These are phyloP conservation scores for Stevia rebaudiana DNA, from an alignment of 140 eudicot species.

Conservation along the genomic window DNA sequence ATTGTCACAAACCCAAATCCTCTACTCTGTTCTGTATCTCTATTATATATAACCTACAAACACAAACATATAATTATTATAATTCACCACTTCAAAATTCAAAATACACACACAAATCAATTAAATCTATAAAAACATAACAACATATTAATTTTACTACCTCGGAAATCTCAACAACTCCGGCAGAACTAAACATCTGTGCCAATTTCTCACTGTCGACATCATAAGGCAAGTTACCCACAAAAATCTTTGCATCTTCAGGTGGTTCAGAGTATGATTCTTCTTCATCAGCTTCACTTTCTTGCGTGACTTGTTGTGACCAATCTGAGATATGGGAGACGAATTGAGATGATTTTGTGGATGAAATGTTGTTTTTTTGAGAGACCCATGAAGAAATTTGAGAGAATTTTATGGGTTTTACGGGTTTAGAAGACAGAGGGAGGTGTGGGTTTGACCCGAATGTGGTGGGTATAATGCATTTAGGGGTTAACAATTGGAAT, in stretches of 20 bases:
- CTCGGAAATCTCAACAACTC: constrained; percentile 73
- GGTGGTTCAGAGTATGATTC: constrained; percentile 46
- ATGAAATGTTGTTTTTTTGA: constrained; percentile 27
- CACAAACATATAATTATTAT: too few relatives aligned
- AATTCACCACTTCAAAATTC: not conserved
- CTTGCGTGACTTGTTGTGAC: constrained; percentile 32
- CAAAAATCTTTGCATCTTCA: constrained; percentile 64
- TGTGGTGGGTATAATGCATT: constrained; percentile 21
- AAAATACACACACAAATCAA: constrained; percentile 8
- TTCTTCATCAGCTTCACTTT: constrained; percentile 25
- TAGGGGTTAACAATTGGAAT: constrained; percentile 29
- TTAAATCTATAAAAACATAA: not conserved
- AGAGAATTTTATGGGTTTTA: constrained; percentile 14
- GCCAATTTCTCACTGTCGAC: constrained; percentile 57
- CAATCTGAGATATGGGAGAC: constrained; percentile 35
- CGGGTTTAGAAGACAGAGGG: constrained; percentile 28
- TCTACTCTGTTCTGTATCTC: constrained; percentile 72
- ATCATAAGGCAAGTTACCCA: constrained; percentile 66
- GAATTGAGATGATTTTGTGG: constrained; percentile 18
- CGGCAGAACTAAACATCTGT: constrained; percentile 53
- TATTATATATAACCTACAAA: constrained; percentile 65
- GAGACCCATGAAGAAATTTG: constrained; percentile 26
- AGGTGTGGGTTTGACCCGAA: constrained; percentile 17
- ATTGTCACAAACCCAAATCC: constrained; percentile 88
- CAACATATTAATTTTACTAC: constrained; percentile 16